Conservation (phyloP, 306 rosid genomes). For the Rosa persica region DNA sequence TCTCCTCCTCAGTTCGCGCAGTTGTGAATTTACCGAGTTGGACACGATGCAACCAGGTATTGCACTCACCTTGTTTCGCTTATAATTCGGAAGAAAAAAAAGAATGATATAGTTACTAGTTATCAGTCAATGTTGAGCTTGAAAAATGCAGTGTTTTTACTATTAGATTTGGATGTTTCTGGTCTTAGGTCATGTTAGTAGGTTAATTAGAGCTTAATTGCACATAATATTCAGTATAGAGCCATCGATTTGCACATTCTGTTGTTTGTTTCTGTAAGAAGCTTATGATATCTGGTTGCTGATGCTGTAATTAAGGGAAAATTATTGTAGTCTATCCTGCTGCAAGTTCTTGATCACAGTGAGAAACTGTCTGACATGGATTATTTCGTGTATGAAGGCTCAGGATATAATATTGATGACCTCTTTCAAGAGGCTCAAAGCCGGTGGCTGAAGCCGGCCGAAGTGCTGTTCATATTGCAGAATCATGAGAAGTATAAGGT, state of each 20-base stretch:
- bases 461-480: conserved; percentile 72
- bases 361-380: not conserved
- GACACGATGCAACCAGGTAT: conserved; percentile 46
- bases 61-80: not conserved
- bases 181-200: not conserved
- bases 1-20: conserved; percentile 22
- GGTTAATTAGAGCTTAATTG: not conserved
- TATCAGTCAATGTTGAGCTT: not conserved
- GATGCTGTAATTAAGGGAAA: not conserved
- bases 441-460: conserved; percentile 95
- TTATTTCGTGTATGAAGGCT: conserved; percentile 10
- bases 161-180: not conserved
- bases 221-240: not conserved
- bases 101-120: not conserved
- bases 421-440: conserved; percentile 73
- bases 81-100: not conserved
- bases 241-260: not conserved
- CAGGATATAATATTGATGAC: conserved; percentile 63
- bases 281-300: not conserved
- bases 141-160: not conserved
- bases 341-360: not conserved
- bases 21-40: conserved; percentile 28
- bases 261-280: not conserved
- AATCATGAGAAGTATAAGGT: conserved; percentile 69
- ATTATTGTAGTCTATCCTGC: no score